Evolutionary conservation across 1,139 yeast species (phyloP), one percentile per base, ranked within the genome.

Genomic region (Yamadazyma taylorii): DNA sequence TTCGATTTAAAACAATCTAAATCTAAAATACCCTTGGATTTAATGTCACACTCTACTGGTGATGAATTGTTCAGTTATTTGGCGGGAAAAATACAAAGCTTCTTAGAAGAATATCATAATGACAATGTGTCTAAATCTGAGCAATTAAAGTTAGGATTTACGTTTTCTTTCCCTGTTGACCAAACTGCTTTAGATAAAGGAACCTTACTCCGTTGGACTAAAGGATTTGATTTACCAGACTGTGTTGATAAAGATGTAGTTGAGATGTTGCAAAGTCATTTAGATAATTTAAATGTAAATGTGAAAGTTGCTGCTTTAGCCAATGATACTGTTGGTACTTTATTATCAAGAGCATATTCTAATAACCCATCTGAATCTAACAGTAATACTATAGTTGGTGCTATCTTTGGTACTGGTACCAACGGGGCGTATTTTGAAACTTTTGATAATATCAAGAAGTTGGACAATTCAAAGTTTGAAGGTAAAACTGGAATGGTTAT

Each of bases 401-500:
- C 90, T 46, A 90, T 90, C 46, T 87, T 88, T 55, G 97, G 97
- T 45, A 90, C 97, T 5, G 97, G 97, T 56, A 89, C 97, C 29
- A 90, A 90, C 59, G 97, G 97, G 42, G 96, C 96, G 10, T 90
- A 90, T 63, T 73, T 78, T 55, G 97, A 90, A 61, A 71, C 78
- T 40, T 59, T 87, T 39, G 80, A 75, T 31, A 75, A 81, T 36
- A 85, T 92, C 48, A 76, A 75, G 40, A 90, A 90, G 62, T 69
- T 89, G 42, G 63, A 63, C 9, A 58, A 64, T 9, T 50, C 67
- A 5, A 71, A 69, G 16, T 40, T 45, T 17, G 63, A 69, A 29
- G 79, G 76, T 22, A 75, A 77, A 43, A 67, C 70, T 2, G 82
- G 86, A 42, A 90, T 90, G 97, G 85, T 88, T 41, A 75, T 90